Percentiles rank a stretch among this genome's conserved stretches.
These are phyloP conservation scores for Debaryomyces castellii DNA, from an alignment of 805 yeast species.

Conservation along the genomic window DNA sequence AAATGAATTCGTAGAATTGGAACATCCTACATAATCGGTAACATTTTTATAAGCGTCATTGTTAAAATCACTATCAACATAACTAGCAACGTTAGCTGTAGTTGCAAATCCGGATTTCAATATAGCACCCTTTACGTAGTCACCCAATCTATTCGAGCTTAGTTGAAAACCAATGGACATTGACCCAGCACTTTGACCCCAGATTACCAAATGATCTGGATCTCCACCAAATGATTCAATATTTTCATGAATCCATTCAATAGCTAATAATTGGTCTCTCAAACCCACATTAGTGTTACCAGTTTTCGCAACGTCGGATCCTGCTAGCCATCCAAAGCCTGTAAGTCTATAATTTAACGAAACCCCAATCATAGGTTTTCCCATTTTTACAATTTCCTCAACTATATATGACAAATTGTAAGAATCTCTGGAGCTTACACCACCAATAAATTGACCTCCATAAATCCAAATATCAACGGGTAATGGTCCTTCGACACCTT, in stretches of 20 bases:
- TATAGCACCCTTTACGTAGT: background rate
- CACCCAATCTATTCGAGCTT: background rate
- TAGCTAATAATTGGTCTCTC: constrained; percentile 47
- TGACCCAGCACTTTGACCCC: constrained; percentile 46
- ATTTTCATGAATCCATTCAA: constrained; percentile 46
- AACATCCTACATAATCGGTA: background rate
- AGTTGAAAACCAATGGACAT: background rate
- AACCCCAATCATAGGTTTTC: constrained; percentile 27
- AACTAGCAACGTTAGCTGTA: background rate
- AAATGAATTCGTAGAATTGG: background rate
- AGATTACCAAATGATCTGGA: constrained; percentile 37
- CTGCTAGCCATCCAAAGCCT: constrained; percentile 33
- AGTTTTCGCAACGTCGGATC: constrained; percentile 13
- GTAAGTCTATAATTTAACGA: constrained; percentile 37
- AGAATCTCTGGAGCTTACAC: constrained; percentile 7
- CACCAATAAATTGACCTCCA: constrained; percentile 32
- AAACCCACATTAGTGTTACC: constrained; percentile 39
- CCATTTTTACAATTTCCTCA: constrained; percentile 8
- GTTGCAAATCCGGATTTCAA: background rate
- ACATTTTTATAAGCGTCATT: background rate
- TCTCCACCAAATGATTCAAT: constrained; percentile 49
- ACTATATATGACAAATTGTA: constrained; percentile 1
- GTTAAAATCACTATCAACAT: background rate
- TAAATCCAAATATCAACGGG: constrained; percentile 35
- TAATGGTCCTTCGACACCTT: constrained; percentile 4